Evolutionary conservation across 495 filamentous ascomycete genomes (phyloP).

Genomic region (Penicillium dipodomyicola): DNA sequence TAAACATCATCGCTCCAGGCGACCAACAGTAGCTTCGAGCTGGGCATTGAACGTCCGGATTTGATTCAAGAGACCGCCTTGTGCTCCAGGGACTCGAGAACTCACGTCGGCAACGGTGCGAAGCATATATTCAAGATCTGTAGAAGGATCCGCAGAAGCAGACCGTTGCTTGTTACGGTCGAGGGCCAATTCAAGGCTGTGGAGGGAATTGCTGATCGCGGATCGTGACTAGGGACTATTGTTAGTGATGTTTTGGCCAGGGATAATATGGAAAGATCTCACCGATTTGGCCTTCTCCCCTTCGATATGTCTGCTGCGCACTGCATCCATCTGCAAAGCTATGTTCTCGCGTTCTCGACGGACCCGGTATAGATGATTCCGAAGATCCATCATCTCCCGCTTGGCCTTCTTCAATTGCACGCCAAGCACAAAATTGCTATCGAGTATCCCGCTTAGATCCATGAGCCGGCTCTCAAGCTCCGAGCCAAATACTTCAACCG

Average conservation of each 20-base stretch:
- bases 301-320: constrained; percentile 56
- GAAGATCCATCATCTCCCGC: constrained; percentile 61
- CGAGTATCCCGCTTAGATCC: constrained; percentile 52
- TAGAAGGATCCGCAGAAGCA: constrained; percentile 20
- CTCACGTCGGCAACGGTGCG: constrained; percentile 45
- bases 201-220: constrained; percentile 47
- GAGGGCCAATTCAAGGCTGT: constrained; percentile 45
- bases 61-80: constrained; percentile 43
- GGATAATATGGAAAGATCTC: constrained; percentile 8
- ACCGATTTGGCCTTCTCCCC: constrained; percentile 42
- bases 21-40: constrained; percentile 38
- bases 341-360: constrained; percentile 64
- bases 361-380: constrained; percentile 61
- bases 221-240: constrained; percentile 32
- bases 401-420: constrained; percentile 61
- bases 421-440: constrained; percentile 61
- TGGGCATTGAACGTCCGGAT: constrained; percentile 47
- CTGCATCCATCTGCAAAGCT: constrained; percentile 65
- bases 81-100: constrained; percentile 35
- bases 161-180: constrained; percentile 42
- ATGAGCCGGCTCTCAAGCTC: constrained; percentile 64
- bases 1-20: constrained; percentile 26
- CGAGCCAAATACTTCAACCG: constrained; percentile 65
- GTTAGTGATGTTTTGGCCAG: constrained; percentile 14
- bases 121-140: constrained; percentile 44